Evolutionary conservation across 2,329 filamentous ascomycete species (phyloP), one percentile per base, ranked within the genome.

Genomic region (Colletotrichum sidae): DNA sequence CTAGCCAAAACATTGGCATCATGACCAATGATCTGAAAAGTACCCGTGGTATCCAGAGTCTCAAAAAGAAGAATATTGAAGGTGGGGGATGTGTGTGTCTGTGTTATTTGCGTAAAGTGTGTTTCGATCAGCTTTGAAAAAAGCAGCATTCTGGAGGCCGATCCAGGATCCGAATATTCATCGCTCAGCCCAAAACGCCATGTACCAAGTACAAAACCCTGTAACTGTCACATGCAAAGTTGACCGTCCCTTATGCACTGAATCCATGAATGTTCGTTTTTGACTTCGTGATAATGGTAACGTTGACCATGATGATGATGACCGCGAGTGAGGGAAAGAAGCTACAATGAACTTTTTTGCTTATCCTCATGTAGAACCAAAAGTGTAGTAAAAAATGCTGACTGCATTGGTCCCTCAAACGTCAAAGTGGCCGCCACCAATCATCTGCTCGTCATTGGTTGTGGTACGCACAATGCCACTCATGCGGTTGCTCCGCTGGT

Each of bases 401-500:
- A 46, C 13, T 13, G 45, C 12, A 39, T 11, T 41, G 6, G 33
- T 61, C 68, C 68, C 60, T 84, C 81, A 90, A 77, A 88, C 83
- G 74, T 91, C 88, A 76, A 91, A 90, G 63, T 89, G 84, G 53
- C 84, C 83, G 62, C 82, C 82, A 69, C 84, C 86, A 71, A 91
- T 87, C 81, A 89, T 87, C 68, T 88, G 83, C 73, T 89, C 87
- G 65, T 91, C 89, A 68, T 83, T 80, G 61, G 80, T 81, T 57
- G 80, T 80, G 50, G 84, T 86, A 73, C 83, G 86, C 55, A 87
- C 81, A 68, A 89, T 84, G 49, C 88, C 88, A 72, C 87, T 90
- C 88, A 90, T 90, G 55, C 87, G 82, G 71, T 88, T 88, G 45
- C 78, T 75, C 71, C 80, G 84, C 68, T 80, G 80, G 69, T 86